Conservation (phyloP, 2,329 filamentous ascomycete species). For the Epichloe gansuensis region DNA sequence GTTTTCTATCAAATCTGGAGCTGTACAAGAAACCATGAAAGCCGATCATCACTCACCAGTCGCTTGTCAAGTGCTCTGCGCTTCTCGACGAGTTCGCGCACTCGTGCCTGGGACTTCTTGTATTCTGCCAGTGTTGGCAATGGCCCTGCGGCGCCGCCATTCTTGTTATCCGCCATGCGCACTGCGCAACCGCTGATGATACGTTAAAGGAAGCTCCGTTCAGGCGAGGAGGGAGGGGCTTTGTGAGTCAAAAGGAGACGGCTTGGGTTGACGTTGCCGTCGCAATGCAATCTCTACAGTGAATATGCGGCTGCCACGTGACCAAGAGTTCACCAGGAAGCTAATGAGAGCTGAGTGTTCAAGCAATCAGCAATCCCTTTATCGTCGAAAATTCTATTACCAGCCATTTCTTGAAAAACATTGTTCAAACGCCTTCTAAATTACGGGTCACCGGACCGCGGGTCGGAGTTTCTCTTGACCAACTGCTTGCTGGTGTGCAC, state of each 20-base stretch:
- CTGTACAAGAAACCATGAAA: background rate
- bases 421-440: no score
- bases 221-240: background rate
- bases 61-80: conserved; percentile 25
- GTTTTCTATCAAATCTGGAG: background rate
- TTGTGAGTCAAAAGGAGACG: no score
- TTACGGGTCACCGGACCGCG: no score
- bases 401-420: no score
- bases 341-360: no score
- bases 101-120: conserved; percentile 34
- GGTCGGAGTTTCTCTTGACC: no score
- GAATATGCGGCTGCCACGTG: conserved; percentile 1
- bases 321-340: background rate
- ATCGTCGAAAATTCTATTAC: no score
- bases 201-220: background rate
- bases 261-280: background rate
- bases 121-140: conserved; percentile 32
- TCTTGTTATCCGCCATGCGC: conserved; percentile 24
- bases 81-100: conserved; percentile 35
- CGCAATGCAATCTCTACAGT: background rate
- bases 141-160: conserved; percentile 12
- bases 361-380: no score
- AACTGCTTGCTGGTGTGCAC: no score
- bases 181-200: background rate
- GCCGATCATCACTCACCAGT: conserved; percentile 18